Evolutionary conservation across 2,329 filamentous ascomycete species (phyloP).

Genomic region (Ampelomyces quisqualis): DNA sequence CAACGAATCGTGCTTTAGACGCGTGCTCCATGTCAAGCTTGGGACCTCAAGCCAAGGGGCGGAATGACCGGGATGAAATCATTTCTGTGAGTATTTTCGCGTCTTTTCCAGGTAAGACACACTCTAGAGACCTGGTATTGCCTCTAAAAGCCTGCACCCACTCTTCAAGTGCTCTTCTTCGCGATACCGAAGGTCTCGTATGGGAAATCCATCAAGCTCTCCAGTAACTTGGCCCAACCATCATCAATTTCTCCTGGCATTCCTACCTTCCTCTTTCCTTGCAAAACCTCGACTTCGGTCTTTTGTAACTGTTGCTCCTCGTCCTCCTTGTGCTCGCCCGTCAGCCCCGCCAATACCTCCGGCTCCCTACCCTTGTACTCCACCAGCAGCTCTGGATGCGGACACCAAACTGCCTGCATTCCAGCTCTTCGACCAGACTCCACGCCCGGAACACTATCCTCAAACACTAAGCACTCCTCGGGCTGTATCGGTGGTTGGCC

Average conservation of each 20-base stretch:
- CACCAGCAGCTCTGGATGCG: slow-evolving; percentile 73
- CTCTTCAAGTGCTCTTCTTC: background rate
- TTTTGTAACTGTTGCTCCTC: slow-evolving; percentile 42
- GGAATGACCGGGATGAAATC: too few relatives aligned
- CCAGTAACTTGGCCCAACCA: slow-evolving; percentile 59
- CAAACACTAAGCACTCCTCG: slow-evolving; percentile 92
- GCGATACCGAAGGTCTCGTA: slow-evolving; percentile 61
- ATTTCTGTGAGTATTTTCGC: too few relatives aligned
- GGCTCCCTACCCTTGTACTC: slow-evolving; percentile 76
- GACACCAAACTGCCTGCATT: slow-evolving; percentile 93
- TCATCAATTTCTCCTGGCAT: slow-evolving; percentile 59
- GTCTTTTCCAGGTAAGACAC: too few relatives aligned
- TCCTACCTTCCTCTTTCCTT: slow-evolving; percentile 47
- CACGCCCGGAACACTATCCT: slow-evolving; percentile 90
- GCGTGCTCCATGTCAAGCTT: too few relatives aligned
- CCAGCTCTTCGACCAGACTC: slow-evolving; percentile 87
- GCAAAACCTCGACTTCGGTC: slow-evolving; percentile 41
- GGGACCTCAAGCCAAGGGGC: too few relatives aligned
- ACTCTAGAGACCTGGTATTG: too few relatives aligned
- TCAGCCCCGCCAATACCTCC: slow-evolving; percentile 79
- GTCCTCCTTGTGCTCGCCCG: slow-evolving; percentile 66
- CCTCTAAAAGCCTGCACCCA: too few relatives aligned
- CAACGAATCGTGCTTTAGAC: too few relatives aligned
- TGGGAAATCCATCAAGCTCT: slow-evolving; percentile 59
- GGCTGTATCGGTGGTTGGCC: slow-evolving; percentile 66